These are phyloP conservation scores for Begonia fuchsioides DNA, from an alignment of 306 rosid genomes.

Conservation along the genomic window DNA sequence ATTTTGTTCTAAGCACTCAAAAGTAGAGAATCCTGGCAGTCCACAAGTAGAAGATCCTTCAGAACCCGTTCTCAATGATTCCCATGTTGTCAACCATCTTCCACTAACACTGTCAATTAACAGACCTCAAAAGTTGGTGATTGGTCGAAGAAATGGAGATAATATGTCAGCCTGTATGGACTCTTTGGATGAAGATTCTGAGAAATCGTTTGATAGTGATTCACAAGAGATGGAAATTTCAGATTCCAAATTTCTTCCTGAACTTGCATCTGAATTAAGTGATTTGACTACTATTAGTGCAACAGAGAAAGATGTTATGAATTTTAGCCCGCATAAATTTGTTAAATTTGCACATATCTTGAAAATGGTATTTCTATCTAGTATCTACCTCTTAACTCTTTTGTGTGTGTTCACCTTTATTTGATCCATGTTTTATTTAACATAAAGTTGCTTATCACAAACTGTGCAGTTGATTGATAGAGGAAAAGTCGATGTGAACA, in stretches of 20 bases:
- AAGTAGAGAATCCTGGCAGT: slow-evolving; percentile 18
- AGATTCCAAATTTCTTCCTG: slow-evolving; percentile 18
- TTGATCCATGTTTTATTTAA: neutral
- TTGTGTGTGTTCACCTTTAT: neutral
- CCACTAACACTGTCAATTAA: slow-evolving; percentile 23
- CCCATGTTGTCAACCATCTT: slow-evolving; percentile 26
- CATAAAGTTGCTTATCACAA: slow-evolving; percentile 9
- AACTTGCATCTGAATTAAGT: slow-evolving; percentile 16
- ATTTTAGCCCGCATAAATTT: slow-evolving; percentile 28
- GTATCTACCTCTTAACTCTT: neutral
- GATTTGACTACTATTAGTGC: slow-evolving; percentile 21
- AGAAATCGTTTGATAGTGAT: slow-evolving; percentile 23
- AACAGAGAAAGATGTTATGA: slow-evolving; percentile 23
- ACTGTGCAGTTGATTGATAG: slow-evolving; percentile 71
- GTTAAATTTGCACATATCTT: slow-evolving; percentile 42
- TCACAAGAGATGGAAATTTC: slow-evolving; percentile 23
- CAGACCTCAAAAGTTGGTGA: slow-evolving; percentile 19
- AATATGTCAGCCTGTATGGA: slow-evolving; percentile 14
- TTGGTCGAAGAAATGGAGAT: slow-evolving; percentile 37
- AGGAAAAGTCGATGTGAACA: slow-evolving; percentile 64
- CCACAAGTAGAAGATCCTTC: slow-evolving; percentile 26
- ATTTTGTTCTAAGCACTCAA: slow-evolving; percentile 83
- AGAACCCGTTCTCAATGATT: slow-evolving; percentile 26
- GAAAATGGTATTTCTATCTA: slow-evolving; percentile 43
- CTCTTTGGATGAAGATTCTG: slow-evolving; percentile 25